Evolutionary conservation across 179 eudicot species (phyloP).

Genomic region (Pouteria campechiana): DNA sequence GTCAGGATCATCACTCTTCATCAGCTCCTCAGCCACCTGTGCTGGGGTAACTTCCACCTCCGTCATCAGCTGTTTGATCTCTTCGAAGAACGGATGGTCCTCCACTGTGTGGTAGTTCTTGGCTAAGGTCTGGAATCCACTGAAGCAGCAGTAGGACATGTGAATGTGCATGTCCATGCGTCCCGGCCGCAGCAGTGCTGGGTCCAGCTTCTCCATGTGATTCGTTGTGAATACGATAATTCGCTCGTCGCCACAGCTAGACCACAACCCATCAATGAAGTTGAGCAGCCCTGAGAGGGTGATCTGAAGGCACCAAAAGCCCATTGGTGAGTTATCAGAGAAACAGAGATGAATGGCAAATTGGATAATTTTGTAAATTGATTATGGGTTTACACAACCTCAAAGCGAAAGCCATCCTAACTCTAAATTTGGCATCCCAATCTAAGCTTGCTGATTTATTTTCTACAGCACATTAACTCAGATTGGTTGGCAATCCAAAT

Average conservation of each 20-base stretch:
- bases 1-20: constrained; percentile 28
- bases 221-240: constrained; percentile 58
- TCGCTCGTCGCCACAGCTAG: constrained; percentile 46
- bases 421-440: too few species aligned
- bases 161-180: constrained; percentile 55
- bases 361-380: neutral
- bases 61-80: constrained; percentile 20
- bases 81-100: constrained; percentile 16
- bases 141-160: constrained; percentile 44
- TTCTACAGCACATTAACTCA: too few species aligned
- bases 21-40: constrained; percentile 40
- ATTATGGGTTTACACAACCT: neutral
- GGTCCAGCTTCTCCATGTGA: constrained; percentile 44
- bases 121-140: constrained; percentile 30
- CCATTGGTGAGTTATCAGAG: neutral
- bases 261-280: constrained; percentile 57
- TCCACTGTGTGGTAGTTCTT: constrained; percentile 29
- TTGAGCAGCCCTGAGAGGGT: constrained; percentile 44
- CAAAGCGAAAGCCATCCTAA: neutral
- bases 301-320: constrained; percentile 10
- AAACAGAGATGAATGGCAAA: neutral
- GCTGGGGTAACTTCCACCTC: constrained; percentile 33
- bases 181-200: constrained; percentile 48
- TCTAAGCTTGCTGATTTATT: too few species aligned
- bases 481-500: too few species aligned